Conservation (phyloP, 2,329 filamentous ascomycete genomes). For the Hypoxylon sp. region DNA sequence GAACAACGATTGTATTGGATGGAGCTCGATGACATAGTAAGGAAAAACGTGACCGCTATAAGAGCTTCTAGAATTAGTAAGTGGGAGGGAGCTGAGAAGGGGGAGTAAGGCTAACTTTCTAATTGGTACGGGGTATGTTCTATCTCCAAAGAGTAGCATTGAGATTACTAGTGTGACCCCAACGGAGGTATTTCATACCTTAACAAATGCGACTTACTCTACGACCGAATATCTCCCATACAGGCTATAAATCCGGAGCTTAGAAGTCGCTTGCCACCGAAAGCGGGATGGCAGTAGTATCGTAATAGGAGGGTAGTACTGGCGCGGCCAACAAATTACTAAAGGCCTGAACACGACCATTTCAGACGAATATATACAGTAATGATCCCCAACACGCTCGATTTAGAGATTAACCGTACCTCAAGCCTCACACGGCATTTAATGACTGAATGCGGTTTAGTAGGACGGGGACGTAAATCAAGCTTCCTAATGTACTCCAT, state of each 20-base stretch:
- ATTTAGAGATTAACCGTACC: slow-evolving; percentile 5
- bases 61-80: slow-evolving; percentile 22
- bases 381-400: slow-evolving; percentile 28
- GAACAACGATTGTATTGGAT: slow-evolving; percentile 23
- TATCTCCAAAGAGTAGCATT: slow-evolving; percentile 39
- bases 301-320: slow-evolving; percentile 11
- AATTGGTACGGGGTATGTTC: slow-evolving; percentile 37
- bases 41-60: slow-evolving; percentile 15
- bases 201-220: slow-evolving; percentile 22
- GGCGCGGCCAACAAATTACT: slow-evolving; percentile 28
- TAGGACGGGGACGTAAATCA: slow-evolving; percentile 15
- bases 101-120: slow-evolving; percentile 29
- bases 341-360: slow-evolving; percentile 20
- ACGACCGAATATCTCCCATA: slow-evolving; percentile 10
- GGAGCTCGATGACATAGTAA: slow-evolving; percentile 34
- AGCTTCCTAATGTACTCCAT: slow-evolving; percentile 37
- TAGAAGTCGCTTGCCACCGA: slow-evolving; percentile 19
- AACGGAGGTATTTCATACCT: slow-evolving; percentile 26
- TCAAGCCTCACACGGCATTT: slow-evolving; percentile 18
- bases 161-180: slow-evolving; percentile 36
- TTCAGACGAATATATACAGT: slow-evolving; percentile 28
- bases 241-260: not conserved
- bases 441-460: slow-evolving; percentile 16
- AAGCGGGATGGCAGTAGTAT: not conserved
- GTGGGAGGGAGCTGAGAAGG: slow-evolving; percentile 32